phyloP scores from a whole-genome alignment of 2,329 filamentous ascomycete genomes.

The Aspergillus sp. region DNA sequence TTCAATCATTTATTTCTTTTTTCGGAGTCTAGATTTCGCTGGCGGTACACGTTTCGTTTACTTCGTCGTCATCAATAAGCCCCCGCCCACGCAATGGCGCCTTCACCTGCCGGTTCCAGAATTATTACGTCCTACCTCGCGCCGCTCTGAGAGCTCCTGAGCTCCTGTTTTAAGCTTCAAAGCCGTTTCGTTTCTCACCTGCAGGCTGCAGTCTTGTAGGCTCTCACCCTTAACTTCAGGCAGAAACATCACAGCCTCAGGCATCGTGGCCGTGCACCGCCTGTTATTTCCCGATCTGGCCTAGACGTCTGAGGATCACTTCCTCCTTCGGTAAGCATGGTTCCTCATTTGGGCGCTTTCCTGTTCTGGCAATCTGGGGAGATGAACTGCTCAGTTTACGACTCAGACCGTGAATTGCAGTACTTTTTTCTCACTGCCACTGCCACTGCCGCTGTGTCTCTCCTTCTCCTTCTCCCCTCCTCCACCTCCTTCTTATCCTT shows the following conservation, averaged over 20 bases:
- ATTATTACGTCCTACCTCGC: background rate
- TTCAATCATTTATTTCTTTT: background rate
- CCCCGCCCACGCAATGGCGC: conserved; percentile 7
- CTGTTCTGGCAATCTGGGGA: conserved; percentile 24
- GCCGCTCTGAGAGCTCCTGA: background rate
- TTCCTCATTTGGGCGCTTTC: conserved; percentile 26
- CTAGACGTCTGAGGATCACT: conserved; percentile 23
- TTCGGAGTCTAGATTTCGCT: background rate
- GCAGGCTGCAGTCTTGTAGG: background rate
- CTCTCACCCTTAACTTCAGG: background rate
- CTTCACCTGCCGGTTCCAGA: background rate
- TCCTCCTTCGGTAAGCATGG: conserved; percentile 21
- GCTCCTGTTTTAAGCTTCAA: background rate
- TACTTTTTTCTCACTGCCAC: conserved; percentile 7
- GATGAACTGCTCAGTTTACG: conserved; percentile 13
- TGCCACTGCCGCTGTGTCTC: background rate
- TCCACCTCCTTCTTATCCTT: background rate
- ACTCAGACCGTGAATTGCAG: background rate
- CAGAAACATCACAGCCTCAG: conserved; percentile 12
- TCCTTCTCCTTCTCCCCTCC: background rate
- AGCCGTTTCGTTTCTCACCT: background rate
- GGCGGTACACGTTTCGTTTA: conserved; percentile 2
- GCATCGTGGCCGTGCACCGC: background rate
- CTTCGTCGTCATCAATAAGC: conserved; percentile 10
- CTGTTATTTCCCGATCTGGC: conserved; percentile 15